Evolutionary conservation across 495 filamentous ascomycete species (phyloP), one percentile per base, ranked within the genome.

Genomic region (Saxophila tyrrhenica): DNA sequence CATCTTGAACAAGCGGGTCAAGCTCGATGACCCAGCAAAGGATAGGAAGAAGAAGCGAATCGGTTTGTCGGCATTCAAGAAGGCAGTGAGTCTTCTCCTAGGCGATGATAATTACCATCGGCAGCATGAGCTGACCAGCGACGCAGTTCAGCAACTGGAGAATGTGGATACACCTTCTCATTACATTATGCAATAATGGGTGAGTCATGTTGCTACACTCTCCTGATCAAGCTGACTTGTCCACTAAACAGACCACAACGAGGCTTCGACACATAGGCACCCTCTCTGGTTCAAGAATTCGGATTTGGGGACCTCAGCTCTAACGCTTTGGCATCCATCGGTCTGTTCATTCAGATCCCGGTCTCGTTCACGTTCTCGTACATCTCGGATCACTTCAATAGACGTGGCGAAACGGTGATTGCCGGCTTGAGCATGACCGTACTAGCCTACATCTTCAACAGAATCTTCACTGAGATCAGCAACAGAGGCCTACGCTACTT

Each of bases 311-410:
- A 63, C 9, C 52, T 70, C 3, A 22, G 58, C 39, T 59, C 70
- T 8, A 73, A 73, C 47, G 65, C 67, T 19, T 47, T 74, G 3
- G 58, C 62, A 5, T 70, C 71, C 3, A 57, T 72, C 22, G 70
- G 69, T 5, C 57, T 53, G 16, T 64, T 65, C 25, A 65, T 67
- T 17, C 59, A 70, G 10, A 75, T 78, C 0, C 70, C 73, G 0
- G 65, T 75, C 19, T 75, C 73, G 15, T 76, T 72, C 42, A 52
- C 68, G 10, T 75, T 55, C 62, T 72, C 72, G 17, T 78, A 59
- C 54, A 63, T 61, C 44, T 74, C 52, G 39, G 76, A 63, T 68
- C 69, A 42, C 57, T 71, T 54, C 60, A 69, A 44, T 50, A 68
- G 21, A 7, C 67, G 67, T 21, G 65, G 64, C 21, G 61, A 69